Base-by-base conservation (phyloP, 192 early-diverging fungal species). In the Coemansia sp. region DNA sequence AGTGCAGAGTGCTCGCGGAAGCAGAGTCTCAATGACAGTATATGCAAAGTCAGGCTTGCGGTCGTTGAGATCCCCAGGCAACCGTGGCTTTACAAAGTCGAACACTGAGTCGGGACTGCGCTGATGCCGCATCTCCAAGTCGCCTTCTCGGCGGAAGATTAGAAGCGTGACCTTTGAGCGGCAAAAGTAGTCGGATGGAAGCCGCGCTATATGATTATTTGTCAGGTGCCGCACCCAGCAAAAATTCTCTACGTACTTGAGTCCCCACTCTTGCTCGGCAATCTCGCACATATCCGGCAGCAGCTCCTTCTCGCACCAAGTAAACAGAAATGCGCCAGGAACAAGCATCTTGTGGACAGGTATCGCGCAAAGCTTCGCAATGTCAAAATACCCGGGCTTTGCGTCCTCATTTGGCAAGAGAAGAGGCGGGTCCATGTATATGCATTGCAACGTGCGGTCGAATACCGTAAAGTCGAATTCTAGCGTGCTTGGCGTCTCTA, bases 181-280 rank as follows among this genome's bases (percentile, higher is more conserved):
- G 68, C 89, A 86, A 67, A 98, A 96, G 72, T 93, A 96, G 28
- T 71, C 79, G 33, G 87, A 92, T 28, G 87, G 78, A 35, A 89
- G 78, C 22, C 81, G 67, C 12, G 84, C 89, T 68, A 98, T 93
- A 54, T 87, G 85, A 76, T 98, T 96, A 76, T 95, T 93, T 43
- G 88, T 73, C 56, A 87, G 79, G 57, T 90, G 85, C 65, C 95
- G 95, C 71, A 97, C 92, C 95, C 96, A 98, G 75, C 91, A 93
- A 85, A 98, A 95, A 85, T 97, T 98, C 72, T 96, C 96, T 0
- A 97, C 93, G 72, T 98, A 98, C 54, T 92, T 91, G 84, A 95
- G 92, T 2, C 90, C 88, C 94, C 96, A 96, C 38, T 63, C 74
- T 43, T 65, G 52, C 51, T 92, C 89, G 7, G 89, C 86, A 36